Base-by-base conservation (phyloP, 2,329 filamentous ascomycete genomes). In the Aspergillus uvarum region DNA sequence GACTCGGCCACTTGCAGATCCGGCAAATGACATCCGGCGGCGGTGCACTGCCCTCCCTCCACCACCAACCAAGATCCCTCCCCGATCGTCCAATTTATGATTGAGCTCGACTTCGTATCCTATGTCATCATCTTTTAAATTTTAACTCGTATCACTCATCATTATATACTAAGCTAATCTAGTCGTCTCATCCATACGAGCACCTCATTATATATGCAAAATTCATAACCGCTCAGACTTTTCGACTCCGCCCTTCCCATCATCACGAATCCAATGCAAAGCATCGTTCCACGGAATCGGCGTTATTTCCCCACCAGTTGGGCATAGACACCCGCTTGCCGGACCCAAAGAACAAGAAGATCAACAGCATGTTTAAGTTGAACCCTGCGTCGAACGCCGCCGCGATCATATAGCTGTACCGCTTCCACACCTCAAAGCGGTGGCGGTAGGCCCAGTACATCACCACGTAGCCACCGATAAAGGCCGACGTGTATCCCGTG, bases 271-370 rank as follows among this genome's bases (percentile, higher is more conserved):
- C 70, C 57, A 85, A 62, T 2, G 83, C 82, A 77, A 87, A 87
- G 68, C 85, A 87, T 56, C 85, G 77, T 72, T 87, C 85, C 48
- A 82, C 81, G n/a, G 69, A 72, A 6, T 78, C 74, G 29, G 72
- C 78, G 64, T 85, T 81, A 65, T 87, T 87, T 0, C 85, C 85
- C 84, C 85, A 87, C 85, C 85, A 87, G 61, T 84, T 69, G n/a
- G 84, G 84, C 85, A 87, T 87, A 16, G 72, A 76, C 7, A 86
- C 73, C 32, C 84, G 77, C 74, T 83, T 86, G 0, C 79, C 84
- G 6, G 81, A 80, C 1, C 83, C 82, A 64, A 87, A 85, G 61
- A 82, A 83, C 59, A 87, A 68, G 69, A 87, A 87, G n/a, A 86
- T 81, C 19, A 87, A 74, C 61, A 88, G 65, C 80, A 87, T 80